Percentiles rank a stretch among this genome's conserved stretches.
Evolutionary conservation across 495 filamentous ascomycete genomes (phyloP).

Genomic region (Collariella sp.): DNA sequence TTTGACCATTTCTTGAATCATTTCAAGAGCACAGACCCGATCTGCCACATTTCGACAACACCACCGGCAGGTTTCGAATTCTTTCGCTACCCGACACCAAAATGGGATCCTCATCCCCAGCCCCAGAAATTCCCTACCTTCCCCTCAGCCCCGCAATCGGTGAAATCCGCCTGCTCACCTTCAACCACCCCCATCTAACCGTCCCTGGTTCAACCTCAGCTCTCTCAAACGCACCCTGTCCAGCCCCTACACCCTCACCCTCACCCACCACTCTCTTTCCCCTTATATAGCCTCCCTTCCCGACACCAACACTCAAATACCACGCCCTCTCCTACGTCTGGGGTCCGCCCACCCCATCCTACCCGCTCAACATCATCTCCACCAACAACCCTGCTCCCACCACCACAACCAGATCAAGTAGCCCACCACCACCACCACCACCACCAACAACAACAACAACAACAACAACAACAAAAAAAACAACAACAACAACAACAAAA

Average conservation of each 20-base stretch:
- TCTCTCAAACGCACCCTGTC: background rate
- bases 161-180: constrained; percentile 1
- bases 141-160: background rate
- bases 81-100: too few species aligned
- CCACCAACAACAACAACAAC: too few species aligned
- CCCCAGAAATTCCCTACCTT: background rate
- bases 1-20: too few species aligned
- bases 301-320: background rate
- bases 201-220: background rate
- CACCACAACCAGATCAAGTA: too few species aligned
- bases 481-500: too few species aligned
- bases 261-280: background rate
- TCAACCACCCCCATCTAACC: background rate
- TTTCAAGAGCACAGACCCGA: too few species aligned
- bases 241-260: background rate
- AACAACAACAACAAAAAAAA: too few species aligned
- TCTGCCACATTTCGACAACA: too few species aligned
- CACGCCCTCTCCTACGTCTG: constrained; percentile 6
- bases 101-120: too few species aligned
- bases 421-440: too few species aligned
- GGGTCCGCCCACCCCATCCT: background rate
- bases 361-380: background rate
- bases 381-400: background rate
- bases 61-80: too few species aligned
- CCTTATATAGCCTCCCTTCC: too few species aligned